Evolutionary conservation across 192 early-diverging fungal species (phyloP).

Genomic region (Coemansia sp.): DNA sequence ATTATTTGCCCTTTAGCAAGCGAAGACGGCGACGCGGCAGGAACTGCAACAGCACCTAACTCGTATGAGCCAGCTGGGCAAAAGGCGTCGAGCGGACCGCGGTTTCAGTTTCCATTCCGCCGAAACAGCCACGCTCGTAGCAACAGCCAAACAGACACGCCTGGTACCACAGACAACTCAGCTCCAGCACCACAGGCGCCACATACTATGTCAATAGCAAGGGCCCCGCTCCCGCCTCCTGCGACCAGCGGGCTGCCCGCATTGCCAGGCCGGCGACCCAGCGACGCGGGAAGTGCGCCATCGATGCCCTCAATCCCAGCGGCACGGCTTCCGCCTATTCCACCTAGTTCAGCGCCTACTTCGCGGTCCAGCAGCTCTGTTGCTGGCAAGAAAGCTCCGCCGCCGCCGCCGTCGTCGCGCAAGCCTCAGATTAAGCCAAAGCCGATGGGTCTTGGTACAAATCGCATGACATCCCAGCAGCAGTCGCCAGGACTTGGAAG

Average conservation of each 20-base stretch:
- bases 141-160: constrained; percentile 33
- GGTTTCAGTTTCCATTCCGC: constrained; percentile 41
- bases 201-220: constrained; percentile 3
- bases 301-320: background rate
- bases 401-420: constrained; percentile 43
- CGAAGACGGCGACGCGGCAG: constrained; percentile 24
- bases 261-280: constrained; percentile 41
- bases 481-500: constrained; percentile 32
- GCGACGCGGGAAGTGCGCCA: constrained; percentile 22
- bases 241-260: constrained; percentile 22
- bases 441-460: constrained; percentile 25
- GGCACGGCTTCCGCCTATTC: constrained; percentile 15
- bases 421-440: constrained; percentile 49
- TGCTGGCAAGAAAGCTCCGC: constrained; percentile 43
- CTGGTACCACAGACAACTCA: constrained; percentile 3
- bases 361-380: constrained; percentile 36
- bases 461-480: constrained; percentile 20
- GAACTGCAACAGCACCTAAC: background rate
- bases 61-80: constrained; percentile 11
- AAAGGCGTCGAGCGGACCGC: constrained; percentile 28
- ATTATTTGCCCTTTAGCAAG: constrained; percentile 29
- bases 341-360: constrained; percentile 24
- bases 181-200: constrained; percentile 8
- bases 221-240: constrained; percentile 21
- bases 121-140: constrained; percentile 41